Base-by-base conservation (phyloP, 148 eudicot genomes). In the Vaccinium macrocarpon region DNA sequence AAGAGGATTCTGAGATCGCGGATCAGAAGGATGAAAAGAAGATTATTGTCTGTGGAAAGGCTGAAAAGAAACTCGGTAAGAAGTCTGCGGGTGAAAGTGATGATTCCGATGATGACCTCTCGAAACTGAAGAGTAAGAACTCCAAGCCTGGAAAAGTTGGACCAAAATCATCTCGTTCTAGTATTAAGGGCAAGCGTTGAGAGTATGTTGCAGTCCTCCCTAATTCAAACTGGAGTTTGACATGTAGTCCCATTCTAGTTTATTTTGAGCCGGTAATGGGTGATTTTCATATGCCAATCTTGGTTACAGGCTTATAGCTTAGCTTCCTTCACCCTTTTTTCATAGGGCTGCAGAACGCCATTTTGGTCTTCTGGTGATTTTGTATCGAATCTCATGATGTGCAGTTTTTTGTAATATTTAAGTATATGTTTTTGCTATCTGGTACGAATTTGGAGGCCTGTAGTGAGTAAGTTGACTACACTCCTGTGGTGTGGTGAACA, bases 71-170 rank as follows among this genome's bases (percentile, higher is more conserved):
- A 81, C 79, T 25, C 53, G 88, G 84, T 13, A 87, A 84, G 86
- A 92, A 90, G 88, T 80, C 82, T 72, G 90, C 84, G 8, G 90
- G 85, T 83, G 97, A 92, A 21, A 91, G 95, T 82, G 98, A 90
- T 87, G 98, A 93, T 53, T 93, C 95, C 6, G 97, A 91, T 18
- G 92, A 92, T 59, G 94, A 90, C 9, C 13, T 71, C 14, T 81
- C 49, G 57, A 79, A 78, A 56, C 59, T 80, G 27, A 92, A 92
- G 87, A 88, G 91, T 50, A 92, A 91, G 89, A 89, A 75, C 78
- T 80, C 78, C 6, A 92, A 94, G 90, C 46, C 84, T 64, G 81
- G 84, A 82, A 89, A 88, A 85, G 52, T 86, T 56, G 15, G 42
- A 27, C 21, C 74, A 12, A 86, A 84, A 81, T 70, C 79, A 80